Percentiles rank a stretch among this genome's conserved stretches.
Evolutionary conservation across 2,329 filamentous ascomycete species (phyloP).

Genomic region (Botryotinia narcissicola): DNA sequence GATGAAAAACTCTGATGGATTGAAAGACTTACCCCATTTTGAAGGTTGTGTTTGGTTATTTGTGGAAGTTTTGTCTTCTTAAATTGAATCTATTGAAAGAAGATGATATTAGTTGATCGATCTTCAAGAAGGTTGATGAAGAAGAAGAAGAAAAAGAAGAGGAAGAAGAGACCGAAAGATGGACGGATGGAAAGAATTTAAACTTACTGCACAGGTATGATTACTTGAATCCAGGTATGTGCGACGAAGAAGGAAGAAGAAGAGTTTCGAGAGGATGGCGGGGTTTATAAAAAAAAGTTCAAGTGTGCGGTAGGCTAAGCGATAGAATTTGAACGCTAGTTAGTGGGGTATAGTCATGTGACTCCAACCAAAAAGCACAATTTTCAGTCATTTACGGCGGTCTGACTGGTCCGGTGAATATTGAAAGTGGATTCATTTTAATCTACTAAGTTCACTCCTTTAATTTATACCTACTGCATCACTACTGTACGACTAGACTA

Average conservation of each 20-base stretch:
- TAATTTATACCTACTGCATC: not conserved
- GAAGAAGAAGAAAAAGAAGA: not conserved
- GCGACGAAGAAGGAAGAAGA: conserved; percentile 27
- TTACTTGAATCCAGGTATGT: conserved; percentile 39
- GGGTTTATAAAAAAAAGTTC: conserved; percentile 18
- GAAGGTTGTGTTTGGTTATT: conserved; percentile 35
- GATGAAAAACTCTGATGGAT: conserved; percentile 19
- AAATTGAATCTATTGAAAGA: conserved; percentile 30
- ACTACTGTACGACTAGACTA: not conserved
- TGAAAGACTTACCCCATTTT: conserved; percentile 39
- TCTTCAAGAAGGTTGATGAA: not conserved
- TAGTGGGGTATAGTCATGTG: conserved; percentile 13
- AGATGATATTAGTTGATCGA: conserved; percentile 27
- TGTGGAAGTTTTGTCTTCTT: conserved; percentile 32
- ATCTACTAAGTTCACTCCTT: not conserved
- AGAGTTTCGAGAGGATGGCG: conserved; percentile 17
- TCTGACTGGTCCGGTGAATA: conserved; percentile 13
- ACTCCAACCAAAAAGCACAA: not conserved
- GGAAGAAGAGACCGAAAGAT: not conserved
- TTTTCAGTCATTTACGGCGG: not conserved
- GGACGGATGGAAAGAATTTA: not conserved
- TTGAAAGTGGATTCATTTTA: not conserved
- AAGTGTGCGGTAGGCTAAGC: conserved; percentile 12
- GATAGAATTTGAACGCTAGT: conserved; percentile 18
- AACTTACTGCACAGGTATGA: conserved; percentile 37